Evolutionary conservation across 345 rosid species (phyloP).

Genomic region (sweet orange (Citrus sinensis)): DVS_A1.0 CM039163.1:11728001-11728500

Average conservation of each 20-base stretch:
- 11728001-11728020: constrained; percentile 72
- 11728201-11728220: neutral
- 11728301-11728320: neutral
- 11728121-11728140: constrained; percentile 66
- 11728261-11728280: neutral
- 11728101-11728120: constrained; percentile 81
- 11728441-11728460: neutral
- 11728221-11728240: neutral
- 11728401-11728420: neutral
- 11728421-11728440: no score
- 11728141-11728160: constrained; percentile 20
- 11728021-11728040: constrained; percentile 91
- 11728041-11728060: constrained; percentile 70
- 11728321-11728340: neutral
- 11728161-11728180: neutral
- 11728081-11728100: constrained; percentile 87
- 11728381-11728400: neutral
- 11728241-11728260: neutral
- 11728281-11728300: neutral
- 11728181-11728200: neutral
- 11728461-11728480: neutral
- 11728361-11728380: neutral
- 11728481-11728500: neutral
- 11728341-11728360: neutral
- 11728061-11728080: constrained; percentile 63